Evolutionary conservation across 2,329 filamentous ascomycete genomes (phyloP).

Genomic region (Trichoderma simmonsii): DNA sequence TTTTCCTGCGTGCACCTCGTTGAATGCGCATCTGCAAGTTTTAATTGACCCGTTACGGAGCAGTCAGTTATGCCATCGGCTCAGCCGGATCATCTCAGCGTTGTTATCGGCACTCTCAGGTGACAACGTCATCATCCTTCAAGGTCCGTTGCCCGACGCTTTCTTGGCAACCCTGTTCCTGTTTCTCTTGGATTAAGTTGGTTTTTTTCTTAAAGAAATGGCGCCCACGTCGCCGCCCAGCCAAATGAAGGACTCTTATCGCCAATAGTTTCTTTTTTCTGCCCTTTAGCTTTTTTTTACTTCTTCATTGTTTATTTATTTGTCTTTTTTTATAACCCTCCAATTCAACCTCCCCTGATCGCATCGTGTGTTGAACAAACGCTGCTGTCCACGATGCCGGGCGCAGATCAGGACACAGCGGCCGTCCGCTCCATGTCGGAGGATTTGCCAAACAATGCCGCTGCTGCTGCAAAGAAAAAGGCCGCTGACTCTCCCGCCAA

Average conservation of each 20-base stretch:
- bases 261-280: neutral
- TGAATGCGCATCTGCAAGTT: neutral
- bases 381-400: constrained; percentile 2
- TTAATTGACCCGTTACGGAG: constrained; percentile 2
- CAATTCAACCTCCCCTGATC: neutral
- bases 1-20: neutral
- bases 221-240: neutral
- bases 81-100: neutral
- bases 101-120: constrained; percentile 2
- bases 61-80: constrained; percentile 8
- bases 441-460: neutral
- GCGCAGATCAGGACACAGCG: neutral
- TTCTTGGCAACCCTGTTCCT: neutral
- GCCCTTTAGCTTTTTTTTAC: neutral
- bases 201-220: neutral
- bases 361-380: neutral
- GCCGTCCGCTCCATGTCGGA: neutral
- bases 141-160: neutral
- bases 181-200: neutral
- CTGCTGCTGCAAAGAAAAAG: neutral
- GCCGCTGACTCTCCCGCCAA: neutral
- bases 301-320: neutral
- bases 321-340: neutral
- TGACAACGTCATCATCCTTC: constrained; percentile 10
- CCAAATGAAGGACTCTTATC: neutral